Conservation (phyloP, 2,329 filamentous ascomycete species). For the Diplodia intermedia region DNA sequence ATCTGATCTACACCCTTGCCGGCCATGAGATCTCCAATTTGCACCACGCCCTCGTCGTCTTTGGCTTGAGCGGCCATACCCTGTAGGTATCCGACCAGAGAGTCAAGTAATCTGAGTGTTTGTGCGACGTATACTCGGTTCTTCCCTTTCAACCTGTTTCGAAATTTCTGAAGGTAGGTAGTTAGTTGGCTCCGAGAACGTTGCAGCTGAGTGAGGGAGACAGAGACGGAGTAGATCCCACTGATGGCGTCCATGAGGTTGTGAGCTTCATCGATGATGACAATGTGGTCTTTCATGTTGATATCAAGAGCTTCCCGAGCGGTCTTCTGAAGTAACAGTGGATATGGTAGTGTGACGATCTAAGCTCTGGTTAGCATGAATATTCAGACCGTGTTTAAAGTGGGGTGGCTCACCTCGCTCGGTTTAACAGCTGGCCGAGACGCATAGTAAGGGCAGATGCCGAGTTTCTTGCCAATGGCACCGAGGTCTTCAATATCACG, state of each 20-base stretch:
- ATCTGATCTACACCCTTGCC: conserved; percentile 93
- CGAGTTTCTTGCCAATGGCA: conserved; percentile 75
- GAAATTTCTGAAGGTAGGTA: conserved; percentile 84
- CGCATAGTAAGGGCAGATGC: conserved; percentile 96
- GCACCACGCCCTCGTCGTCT: conserved; percentile 69
- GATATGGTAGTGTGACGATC: conserved; percentile 92
- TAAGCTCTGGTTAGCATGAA: conserved; percentile 39
- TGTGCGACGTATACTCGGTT: conserved; percentile 93
- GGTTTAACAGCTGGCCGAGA: conserved; percentile 81
- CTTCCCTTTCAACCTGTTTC: conserved; percentile 85
- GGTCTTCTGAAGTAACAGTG: conserved; percentile 82
- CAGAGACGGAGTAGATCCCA: conserved; percentile 80
- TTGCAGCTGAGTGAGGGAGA: conserved; percentile 75
- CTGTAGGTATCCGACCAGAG: conserved; percentile 73
- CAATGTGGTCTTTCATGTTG: conserved; percentile 82
- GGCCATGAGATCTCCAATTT: conserved; percentile 74
- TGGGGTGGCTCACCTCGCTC: conserved; percentile 65
- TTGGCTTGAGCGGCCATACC: conserved; percentile 51
- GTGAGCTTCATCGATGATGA: conserved; percentile 97
- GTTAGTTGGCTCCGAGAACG: conserved; percentile 77
- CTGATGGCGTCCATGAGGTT: conserved; percentile 96
- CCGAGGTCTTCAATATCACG: conserved; percentile 94
- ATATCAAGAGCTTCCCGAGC: conserved; percentile 88
- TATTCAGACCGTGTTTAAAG: no score
- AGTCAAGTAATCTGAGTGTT: conserved; percentile 81